Evolutionary conservation across 352 stramenopile genomes (phyloP), one percentile per base, ranked within the genome.

Genomic region (Pythium diclinum): DNA sequence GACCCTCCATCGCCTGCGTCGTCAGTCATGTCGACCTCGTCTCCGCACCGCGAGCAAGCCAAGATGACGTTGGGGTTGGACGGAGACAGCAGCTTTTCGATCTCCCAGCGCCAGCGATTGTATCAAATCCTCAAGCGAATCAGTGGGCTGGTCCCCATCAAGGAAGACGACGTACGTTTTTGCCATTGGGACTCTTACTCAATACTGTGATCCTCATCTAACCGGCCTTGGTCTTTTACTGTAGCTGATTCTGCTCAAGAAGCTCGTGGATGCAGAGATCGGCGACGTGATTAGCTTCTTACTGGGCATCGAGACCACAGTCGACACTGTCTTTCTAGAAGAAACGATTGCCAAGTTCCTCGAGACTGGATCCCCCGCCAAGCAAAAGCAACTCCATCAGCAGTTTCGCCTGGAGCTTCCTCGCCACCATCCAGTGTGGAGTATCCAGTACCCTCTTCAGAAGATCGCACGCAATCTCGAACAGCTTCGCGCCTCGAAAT

Each of bases 381-480:
- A 88, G 65, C 72, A 85, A n/a, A 61, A 67, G 32, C 47, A 54
- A 17, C 40, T 52, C 4, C 71, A 64, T 28, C 64, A 69, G 1
- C 59, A 73, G 17, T 59, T 69, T 33, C 65, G 54, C 25, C 48
- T 70, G 44, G 67, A 75, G 30, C 42, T 80, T 9, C 65, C 78
- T 1, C 73, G 62, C 0, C 60, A 77, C 14, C 78, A 87, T 40
- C 72, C 80, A 0, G 57, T 87, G 21, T 87, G 77, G 75, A 72
- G 72, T 10, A 87, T 92, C 47, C 79, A 88, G 30, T 92, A 92
- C 36, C 81, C 83, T 6, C 64, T 92, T 8, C 79, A 79, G 52
- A 92, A 92, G 34, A 74, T 92, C 25, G 83, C 83, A 1, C 79
- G 79, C 32, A 87, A 83, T 49, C 73, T 92, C 0, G 78, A 89